phyloP scores from a whole-genome alignment of 306 rosid species.

The Datisca glomerata region DNA sequence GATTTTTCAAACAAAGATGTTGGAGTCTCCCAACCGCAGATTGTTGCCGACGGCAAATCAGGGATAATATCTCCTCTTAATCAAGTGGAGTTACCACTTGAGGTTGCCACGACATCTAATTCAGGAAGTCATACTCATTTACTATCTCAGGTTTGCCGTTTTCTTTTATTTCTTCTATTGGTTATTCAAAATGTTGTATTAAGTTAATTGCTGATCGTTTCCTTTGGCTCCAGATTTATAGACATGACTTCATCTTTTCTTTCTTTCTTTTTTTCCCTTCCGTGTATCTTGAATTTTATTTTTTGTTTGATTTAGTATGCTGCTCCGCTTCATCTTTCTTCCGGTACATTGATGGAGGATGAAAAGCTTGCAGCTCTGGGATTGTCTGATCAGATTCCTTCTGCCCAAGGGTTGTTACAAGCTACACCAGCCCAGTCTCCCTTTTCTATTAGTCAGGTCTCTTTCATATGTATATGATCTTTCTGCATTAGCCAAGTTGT shows the following conservation, averaged over 20 bases:
- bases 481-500: neutral
- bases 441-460: conserved; percentile 61
- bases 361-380: conserved; percentile 64
- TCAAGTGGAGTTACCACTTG: conserved; percentile 75
- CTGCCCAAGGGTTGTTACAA: conserved; percentile 77
- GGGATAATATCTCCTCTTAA: conserved; percentile 57
- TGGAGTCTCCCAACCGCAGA: conserved; percentile 72
- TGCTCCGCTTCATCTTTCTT: conserved; percentile 61
- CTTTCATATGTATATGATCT: neutral
- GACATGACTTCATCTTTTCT: neutral
- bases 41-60: conserved; percentile 63
- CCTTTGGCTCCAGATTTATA: no score
- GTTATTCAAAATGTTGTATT: no score
- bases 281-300: conserved; percentile 3
- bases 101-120: conserved; percentile 60
- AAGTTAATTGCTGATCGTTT: no score
- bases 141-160: conserved; percentile 60
- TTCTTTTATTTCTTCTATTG: conserved; percentile 1
- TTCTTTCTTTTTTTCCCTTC: neutral
- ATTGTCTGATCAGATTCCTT: conserved; percentile 69
- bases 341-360: conserved; percentile 72
- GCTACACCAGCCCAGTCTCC: conserved; percentile 55
- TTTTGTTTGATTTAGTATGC: conserved; percentile 44
- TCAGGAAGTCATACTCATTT: conserved; percentile 64
- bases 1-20: conserved; percentile 96